Evolutionary conservation across 1,139 yeast species (phyloP), one percentile per base, ranked within the genome.

Genomic region (Geotrichum carabidarum): DNA sequence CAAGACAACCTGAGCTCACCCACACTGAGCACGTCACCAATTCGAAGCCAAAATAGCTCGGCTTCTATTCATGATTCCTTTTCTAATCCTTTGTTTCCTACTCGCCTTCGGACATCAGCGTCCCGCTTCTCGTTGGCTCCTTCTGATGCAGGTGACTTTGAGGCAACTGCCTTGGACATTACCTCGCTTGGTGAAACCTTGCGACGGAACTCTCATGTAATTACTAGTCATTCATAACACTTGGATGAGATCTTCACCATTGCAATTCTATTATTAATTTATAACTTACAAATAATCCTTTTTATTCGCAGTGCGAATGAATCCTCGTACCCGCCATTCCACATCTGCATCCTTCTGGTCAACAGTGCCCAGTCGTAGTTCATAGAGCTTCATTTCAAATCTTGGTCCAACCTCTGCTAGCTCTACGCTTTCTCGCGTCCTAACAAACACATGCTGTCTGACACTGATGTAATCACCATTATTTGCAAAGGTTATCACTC

Each of bases 351-450:
- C 98, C 72, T 87, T 87, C 69, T 91, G 89, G 65, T 93, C 99
- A 59, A 93, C 74, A 50, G 96, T 87, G 2, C 99, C 98, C 62
- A 94, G 76, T 66, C 84, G 81, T 60, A 94, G 74, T 68, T 93
- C 97, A 68, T 83, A 93, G 59, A 93, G 74, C 68, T 90, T 82
- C 98, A 93, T 90, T 72, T 94, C 99, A 65, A 93, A 93, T 59
- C 99, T 76, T n/a, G 99, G 99, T 0, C 99, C 99, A 42, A 94
- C 86, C 68, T 93, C 99, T 59, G 97, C 93, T 59, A 93, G 73
- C 68, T 93, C 99, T 2, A 90, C 96, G 9, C 77, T 74, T 58
- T 90, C 96, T 62, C 86, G 82, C 0, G 96, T 89, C 66, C 82
- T 83, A 11, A 91, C 96, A 68, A 86, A 94, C 1, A 94, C 87